phyloP scores from a whole-genome alignment of 2,329 filamentous ascomycete genomes.

The Ascochyta viciae-villosae region DNA sequence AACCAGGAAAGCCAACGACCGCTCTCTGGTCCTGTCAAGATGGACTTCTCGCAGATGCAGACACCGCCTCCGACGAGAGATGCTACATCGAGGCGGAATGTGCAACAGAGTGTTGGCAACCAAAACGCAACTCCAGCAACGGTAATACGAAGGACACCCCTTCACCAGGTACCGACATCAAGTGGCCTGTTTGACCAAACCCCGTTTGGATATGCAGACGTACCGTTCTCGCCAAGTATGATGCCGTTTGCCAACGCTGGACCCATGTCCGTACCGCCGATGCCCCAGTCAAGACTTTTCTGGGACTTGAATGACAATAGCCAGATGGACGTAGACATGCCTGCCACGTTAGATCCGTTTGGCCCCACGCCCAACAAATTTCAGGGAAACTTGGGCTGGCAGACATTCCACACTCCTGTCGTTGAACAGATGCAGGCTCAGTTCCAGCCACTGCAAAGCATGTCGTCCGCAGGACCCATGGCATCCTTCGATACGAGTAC shows the following conservation, averaged over 20 bases:
- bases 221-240: constrained; percentile 66
- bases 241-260: constrained; percentile 61
- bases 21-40: constrained; percentile 37
- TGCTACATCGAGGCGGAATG: constrained; percentile 57
- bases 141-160: constrained; percentile 51
- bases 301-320: constrained; percentile 45
- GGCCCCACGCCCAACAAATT: constrained; percentile 46
- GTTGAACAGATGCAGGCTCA: constrained; percentile 43
- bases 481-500: constrained; percentile 34
- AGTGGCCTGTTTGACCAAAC: constrained; percentile 47
- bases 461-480: constrained; percentile 32
- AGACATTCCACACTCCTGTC: constrained; percentile 38
- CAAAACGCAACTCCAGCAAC: constrained; percentile 46
- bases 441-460: constrained; percentile 42
- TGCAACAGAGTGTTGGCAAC: constrained; percentile 39
- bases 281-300: constrained; percentile 57
- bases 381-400: constrained; percentile 41
- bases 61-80: constrained; percentile 68
- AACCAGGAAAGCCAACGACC: constrained; percentile 23
- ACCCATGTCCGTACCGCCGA: constrained; percentile 63
- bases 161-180: constrained; percentile 31
- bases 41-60: constrained; percentile 61
- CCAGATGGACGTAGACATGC: constrained; percentile 47
- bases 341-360: constrained; percentile 42
- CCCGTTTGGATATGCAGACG: constrained; percentile 57